phyloP scores from a whole-genome alignment of 805 yeast genomes.

The Vanderwaltozyma tropicalis region DNA sequence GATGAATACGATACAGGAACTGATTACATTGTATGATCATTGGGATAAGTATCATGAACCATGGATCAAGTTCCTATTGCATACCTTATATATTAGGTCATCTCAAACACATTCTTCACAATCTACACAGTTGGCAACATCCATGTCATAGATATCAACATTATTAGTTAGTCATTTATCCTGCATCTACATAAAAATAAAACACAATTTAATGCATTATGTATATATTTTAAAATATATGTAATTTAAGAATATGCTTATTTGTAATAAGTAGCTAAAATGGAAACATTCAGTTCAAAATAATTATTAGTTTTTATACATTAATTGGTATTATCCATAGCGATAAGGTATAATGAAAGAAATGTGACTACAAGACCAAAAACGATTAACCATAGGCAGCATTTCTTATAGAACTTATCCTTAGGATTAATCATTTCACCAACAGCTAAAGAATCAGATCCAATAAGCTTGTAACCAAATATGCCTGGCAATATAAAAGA shows the following conservation, averaged over 20 bases:
- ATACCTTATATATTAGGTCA: slow-evolving; percentile 22
- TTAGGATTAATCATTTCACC: slow-evolving; percentile 23
- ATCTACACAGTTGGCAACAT: background rate
- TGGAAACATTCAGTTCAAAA: background rate
- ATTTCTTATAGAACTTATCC: slow-evolving; percentile 28
- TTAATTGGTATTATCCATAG: background rate
- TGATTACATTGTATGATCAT: slow-evolving; percentile 66
- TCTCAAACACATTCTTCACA: background rate
- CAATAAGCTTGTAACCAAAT: slow-evolving; percentile 67
- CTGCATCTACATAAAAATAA: background rate
- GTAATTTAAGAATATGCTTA: background rate
- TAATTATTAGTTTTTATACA: background rate
- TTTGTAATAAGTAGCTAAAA: too few relatives aligned
- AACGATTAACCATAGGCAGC: slow-evolving; percentile 44
- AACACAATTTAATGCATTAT: background rate
- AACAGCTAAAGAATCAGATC: slow-evolving; percentile 22
- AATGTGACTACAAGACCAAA: slow-evolving; percentile 70
- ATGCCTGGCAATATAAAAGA: slow-evolving; percentile 86
- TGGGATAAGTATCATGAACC: slow-evolving; percentile 83
- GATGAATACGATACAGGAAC: slow-evolving; percentile 74
- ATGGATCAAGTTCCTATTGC: slow-evolving; percentile 33
- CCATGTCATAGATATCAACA: too few relatives aligned
- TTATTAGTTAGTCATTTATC: background rate
- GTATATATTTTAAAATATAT: background rate
- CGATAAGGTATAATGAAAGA: slow-evolving; percentile 19